A percentile compares a stretch with the other conserved stretches of the same genome.
Evolutionary conservation across 2,329 filamentous ascomycete species (phyloP).

Genomic region (Pyrenochaeta sp.): DNA sequence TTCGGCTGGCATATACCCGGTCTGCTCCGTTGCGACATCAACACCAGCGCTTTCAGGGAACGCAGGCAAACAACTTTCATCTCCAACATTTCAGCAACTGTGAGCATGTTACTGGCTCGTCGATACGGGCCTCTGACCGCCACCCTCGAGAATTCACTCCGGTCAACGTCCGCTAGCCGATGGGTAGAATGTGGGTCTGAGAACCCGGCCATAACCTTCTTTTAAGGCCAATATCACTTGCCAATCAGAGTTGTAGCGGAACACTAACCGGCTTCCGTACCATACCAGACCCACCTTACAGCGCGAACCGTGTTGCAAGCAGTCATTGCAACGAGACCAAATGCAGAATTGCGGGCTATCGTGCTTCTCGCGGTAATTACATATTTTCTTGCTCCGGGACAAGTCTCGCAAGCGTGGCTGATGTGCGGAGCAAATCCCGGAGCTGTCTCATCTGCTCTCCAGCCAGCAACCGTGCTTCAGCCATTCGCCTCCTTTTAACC

Average conservation of each 20-base stretch:
- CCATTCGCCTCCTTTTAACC: conserved; percentile 15
- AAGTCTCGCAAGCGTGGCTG: conserved; percentile 4
- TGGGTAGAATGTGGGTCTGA: conserved; percentile 24
- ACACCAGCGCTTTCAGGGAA: not conserved
- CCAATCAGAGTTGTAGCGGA: conserved; percentile 35
- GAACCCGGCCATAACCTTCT: conserved; percentile 19
- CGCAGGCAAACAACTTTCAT: not conserved
- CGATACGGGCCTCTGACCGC: not conserved
- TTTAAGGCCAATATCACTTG: conserved; percentile 11
- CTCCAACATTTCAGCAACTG: not conserved
- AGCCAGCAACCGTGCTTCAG: conserved; percentile 11
- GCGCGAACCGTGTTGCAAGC: conserved; percentile 20
- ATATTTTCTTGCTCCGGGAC: conserved; percentile 4
- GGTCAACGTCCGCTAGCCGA: conserved; percentile 5
- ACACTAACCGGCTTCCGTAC: conserved; percentile 19
- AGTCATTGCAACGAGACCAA: conserved; percentile 15
- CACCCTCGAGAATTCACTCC: conserved; percentile 8
- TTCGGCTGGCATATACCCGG: not conserved
- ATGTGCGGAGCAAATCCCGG: conserved; percentile 7
- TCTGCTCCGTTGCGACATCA: not conserved
- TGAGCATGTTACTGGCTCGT: conserved; percentile 3
- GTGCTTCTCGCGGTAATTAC: conserved; percentile 46
- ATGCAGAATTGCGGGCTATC: conserved; percentile 27
- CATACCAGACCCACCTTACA: conserved; percentile 14
- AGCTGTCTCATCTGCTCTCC: conserved; percentile 22